Percentiles rank a stretch among this genome's conserved stretches.
phyloP scores from a whole-genome alignment of 148 eudicot genomes.

The Hydrangea macrophylla region DNA sequence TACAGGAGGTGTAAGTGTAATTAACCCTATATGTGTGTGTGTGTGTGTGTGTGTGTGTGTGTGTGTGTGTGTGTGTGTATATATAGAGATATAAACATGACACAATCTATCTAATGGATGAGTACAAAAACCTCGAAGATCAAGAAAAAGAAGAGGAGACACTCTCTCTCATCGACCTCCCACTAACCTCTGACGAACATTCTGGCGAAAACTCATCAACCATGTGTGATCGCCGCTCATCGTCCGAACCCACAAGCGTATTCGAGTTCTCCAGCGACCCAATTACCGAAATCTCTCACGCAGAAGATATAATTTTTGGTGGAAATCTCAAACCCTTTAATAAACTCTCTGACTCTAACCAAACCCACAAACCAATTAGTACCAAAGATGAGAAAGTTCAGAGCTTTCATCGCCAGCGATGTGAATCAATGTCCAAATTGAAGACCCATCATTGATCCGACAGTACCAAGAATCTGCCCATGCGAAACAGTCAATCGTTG shows the following conservation, averaged over 20 bases:
- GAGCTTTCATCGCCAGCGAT: constrained; percentile 12
- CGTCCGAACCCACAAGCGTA: constrained; percentile 30
- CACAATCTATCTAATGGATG: too few relatives aligned
- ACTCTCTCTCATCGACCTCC: constrained; percentile 50
- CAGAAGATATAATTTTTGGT: constrained; percentile 49
- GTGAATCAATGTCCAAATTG: constrained; percentile 27
- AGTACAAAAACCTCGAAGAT: neutral
- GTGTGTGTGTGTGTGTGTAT: too few relatives aligned
- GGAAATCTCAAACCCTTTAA: constrained; percentile 48
- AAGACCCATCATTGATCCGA: neutral
- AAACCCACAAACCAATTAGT: constrained; percentile 10
- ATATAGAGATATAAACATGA: too few relatives aligned
- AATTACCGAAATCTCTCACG: constrained; percentile 35
- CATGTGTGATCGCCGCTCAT: neutral
- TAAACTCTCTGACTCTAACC: constrained; percentile 12
- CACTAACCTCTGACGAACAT: constrained; percentile 10
- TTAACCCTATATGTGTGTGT: too few relatives aligned
- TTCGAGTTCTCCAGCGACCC: constrained; percentile 54
- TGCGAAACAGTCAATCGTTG: constrained; percentile 38
- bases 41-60: too few relatives aligned
- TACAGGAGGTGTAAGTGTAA: too few relatives aligned
- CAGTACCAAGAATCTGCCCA: neutral
- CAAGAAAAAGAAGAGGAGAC: constrained; percentile 21
- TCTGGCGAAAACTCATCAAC: neutral
- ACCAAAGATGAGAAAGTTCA: constrained; percentile 3